Evolutionary conservation across 2,329 filamentous ascomycete species (phyloP).

Genomic region (Alternaria consortialis): DNA sequence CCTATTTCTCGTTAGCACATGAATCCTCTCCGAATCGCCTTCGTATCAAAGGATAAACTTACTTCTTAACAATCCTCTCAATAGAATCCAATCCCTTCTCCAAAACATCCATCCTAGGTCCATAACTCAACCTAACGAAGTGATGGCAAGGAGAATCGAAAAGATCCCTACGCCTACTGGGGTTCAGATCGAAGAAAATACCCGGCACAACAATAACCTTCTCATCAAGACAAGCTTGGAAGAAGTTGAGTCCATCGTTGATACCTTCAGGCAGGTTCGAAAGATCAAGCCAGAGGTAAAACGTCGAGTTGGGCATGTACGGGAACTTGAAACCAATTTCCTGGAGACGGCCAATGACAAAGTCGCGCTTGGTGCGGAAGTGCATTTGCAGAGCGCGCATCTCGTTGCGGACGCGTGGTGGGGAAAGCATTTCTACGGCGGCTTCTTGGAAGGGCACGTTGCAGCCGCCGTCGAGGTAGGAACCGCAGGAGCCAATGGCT

Average conservation of each 20-base stretch:
- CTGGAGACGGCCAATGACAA: constrained; percentile 78
- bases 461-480: constrained; percentile 92
- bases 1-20: constrained; percentile 8
- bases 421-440: constrained; percentile 91
- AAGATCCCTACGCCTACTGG: constrained; percentile 84
- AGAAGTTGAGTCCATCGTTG: constrained; percentile 94
- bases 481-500: constrained; percentile 90
- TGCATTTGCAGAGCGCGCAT: constrained; percentile 90
- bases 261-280: constrained; percentile 77
- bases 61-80: constrained; percentile 53
- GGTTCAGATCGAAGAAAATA: constrained; percentile 98
- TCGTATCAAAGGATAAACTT: constrained; percentile 23
- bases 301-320: constrained; percentile 87
- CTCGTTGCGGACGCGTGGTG: constrained; percentile 78
- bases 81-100: constrained; percentile 53
- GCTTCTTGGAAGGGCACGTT: constrained; percentile 97
- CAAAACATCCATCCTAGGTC: constrained; percentile 52
- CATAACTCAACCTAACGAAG: constrained; percentile 54
- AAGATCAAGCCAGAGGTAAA: constrained; percentile 84
- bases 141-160: constrained; percentile 93
- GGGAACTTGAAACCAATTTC: constrained; percentile 85
- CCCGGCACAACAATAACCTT: constrained; percentile 97
- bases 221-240: constrained; percentile 90
- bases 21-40: no score
- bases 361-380: constrained; percentile 94